Conservation (phyloP, 441 rosid species). For the Hura crepitans region DNA sequence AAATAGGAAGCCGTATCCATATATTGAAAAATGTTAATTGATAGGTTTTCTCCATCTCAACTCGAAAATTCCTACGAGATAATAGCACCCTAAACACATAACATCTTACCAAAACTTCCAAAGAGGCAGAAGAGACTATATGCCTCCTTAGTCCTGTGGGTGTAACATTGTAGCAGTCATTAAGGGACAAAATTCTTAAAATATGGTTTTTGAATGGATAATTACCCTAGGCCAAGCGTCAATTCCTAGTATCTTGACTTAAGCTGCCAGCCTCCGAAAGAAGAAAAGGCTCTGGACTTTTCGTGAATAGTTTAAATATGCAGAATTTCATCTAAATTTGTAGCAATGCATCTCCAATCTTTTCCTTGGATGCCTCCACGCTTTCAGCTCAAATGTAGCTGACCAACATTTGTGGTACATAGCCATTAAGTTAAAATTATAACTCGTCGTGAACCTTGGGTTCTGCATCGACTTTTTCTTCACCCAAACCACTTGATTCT, state of each 20-base stretch:
- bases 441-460: conserved; percentile 62
- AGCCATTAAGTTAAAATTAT: conserved; percentile 27
- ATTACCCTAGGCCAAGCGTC: background rate
- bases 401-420: background rate
- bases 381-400: conserved; percentile 10
- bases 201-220: background rate
- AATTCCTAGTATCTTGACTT: background rate
- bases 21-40: background rate
- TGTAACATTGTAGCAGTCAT: background rate
- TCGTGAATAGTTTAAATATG: background rate
- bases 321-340: conserved; percentile 2
- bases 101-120: background rate
- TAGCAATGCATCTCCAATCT: background rate
- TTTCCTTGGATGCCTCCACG: background rate
- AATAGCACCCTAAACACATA: background rate
- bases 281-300: background rate
- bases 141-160: conserved; percentile 6
- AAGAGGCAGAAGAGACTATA: background rate
- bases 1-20: background rate
- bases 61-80: background rate
- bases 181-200: background rate
- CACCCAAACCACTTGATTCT: conserved; percentile 29
- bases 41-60: background rate
- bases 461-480: conserved; percentile 30
- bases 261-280: background rate